Evolutionary conservation across 2,329 filamentous ascomycete species (phyloP).

Genomic region (Thyridium curvatum): DNA sequence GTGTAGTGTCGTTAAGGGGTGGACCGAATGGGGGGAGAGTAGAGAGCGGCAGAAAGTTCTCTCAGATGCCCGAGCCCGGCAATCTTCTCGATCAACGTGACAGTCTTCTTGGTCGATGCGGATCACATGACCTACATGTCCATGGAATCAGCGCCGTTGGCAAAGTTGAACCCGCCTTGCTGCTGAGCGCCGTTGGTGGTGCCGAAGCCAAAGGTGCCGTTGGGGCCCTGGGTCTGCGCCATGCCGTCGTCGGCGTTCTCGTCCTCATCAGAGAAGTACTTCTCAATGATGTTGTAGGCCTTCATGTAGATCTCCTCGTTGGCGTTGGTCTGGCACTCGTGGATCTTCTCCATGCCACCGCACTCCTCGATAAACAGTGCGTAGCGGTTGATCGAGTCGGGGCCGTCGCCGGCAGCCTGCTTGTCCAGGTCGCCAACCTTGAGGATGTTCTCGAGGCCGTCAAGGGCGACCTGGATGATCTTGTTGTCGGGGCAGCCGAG

Average conservation of each 20-base stretch:
- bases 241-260: constrained; percentile 81
- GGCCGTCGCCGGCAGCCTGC: constrained; percentile 70
- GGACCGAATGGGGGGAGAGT: too few relatives aligned
- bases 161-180: constrained; percentile 89
- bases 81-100: too few relatives aligned
- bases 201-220: constrained; percentile 76
- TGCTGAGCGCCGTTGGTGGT: constrained; percentile 57
- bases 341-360: constrained; percentile 99
- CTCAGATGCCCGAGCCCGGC: too few relatives aligned
- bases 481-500: constrained; percentile 97
- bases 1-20: not conserved
- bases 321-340: constrained; percentile 99
- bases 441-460: constrained; percentile 97
- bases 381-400: constrained; percentile 87
- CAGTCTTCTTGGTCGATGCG: too few relatives aligned
- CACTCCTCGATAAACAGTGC: constrained; percentile 98
- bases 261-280: constrained; percentile 99
- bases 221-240: constrained; percentile 62
- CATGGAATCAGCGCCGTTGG: constrained; percentile 61
- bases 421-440: constrained; percentile 99
- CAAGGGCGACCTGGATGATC: constrained; percentile 97
- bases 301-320: constrained; percentile 99
- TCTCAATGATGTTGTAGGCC: constrained; percentile 99
- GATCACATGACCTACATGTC: constrained; percentile 62
- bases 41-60: too few relatives aligned